These are phyloP conservation scores for Lipomyces yamanashiensis DNA, from an alignment of 805 yeast species.

Conservation along the genomic window DNA sequence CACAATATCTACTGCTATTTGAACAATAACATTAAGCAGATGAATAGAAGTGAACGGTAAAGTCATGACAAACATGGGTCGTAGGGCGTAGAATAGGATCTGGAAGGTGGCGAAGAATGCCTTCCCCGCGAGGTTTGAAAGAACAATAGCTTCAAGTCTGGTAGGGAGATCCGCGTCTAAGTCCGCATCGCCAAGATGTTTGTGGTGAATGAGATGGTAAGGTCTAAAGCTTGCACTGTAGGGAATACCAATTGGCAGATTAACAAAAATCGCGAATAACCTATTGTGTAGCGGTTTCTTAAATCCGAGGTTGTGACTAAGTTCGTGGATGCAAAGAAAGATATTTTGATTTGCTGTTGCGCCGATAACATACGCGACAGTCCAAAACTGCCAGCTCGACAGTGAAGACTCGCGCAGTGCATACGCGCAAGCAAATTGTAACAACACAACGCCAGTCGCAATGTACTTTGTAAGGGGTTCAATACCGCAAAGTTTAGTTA, in stretches of 20 bases:
- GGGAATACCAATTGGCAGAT: slow-evolving; percentile 87
- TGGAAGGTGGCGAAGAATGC: slow-evolving; percentile 87
- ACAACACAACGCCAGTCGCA: slow-evolving; percentile 62
- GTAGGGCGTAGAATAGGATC: slow-evolving; percentile 82
- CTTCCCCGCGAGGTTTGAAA: slow-evolving; percentile 81
- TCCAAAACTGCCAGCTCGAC: slow-evolving; percentile 58
- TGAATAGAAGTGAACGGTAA: slow-evolving; percentile 78
- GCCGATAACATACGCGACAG: slow-evolving; percentile 76
- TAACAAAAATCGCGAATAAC: slow-evolving; percentile 74
- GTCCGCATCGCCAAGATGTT: slow-evolving; percentile 81
- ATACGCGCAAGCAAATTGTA: slow-evolving; percentile 73
- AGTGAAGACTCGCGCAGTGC: slow-evolving; percentile 61
- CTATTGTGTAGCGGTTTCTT: slow-evolving; percentile 77
- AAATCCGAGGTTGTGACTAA: slow-evolving; percentile 83
- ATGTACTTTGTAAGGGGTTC: slow-evolving; percentile 87
- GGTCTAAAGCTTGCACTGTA: slow-evolving; percentile 88
- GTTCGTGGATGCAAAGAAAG: slow-evolving; percentile 86
- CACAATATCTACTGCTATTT: slow-evolving; percentile 60
- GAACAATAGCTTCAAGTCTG: slow-evolving; percentile 67
- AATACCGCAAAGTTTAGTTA: slow-evolving; percentile 77
- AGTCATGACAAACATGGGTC: slow-evolving; percentile 85
- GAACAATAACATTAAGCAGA: slow-evolving; percentile 63
- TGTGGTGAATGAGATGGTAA: slow-evolving; percentile 89
- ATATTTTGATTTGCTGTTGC: slow-evolving; percentile 85
- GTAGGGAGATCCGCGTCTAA: slow-evolving; percentile 92